These are phyloP conservation scores for Lactarius evosmus DNA, from an alignment of 768 basidiomycete genomes.

Conservation along the genomic window DNA sequence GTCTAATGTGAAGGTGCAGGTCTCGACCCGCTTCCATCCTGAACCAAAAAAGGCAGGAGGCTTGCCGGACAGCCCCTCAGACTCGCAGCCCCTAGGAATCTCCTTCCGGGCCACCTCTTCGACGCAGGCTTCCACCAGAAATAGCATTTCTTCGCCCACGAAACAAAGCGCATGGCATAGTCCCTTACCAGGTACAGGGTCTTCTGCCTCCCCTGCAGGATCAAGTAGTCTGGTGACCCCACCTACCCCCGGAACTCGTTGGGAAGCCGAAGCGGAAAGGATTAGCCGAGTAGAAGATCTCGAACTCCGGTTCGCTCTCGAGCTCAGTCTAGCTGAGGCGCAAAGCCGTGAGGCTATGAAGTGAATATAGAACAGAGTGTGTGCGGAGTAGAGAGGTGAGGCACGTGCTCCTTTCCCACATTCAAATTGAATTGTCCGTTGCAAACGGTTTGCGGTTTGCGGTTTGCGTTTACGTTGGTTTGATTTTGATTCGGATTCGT, in stretches of 20 bases:
- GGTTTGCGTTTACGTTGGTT: background rate
- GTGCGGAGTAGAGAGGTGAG: background rate
- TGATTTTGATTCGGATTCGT: background rate
- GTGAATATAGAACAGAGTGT: background rate
- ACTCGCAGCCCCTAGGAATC: conserved; percentile 29
- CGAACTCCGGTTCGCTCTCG: conserved; percentile 26
- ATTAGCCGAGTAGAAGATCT: conserved; percentile 23
- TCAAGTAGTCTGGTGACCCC: background rate
- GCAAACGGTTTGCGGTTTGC: too few relatives aligned
- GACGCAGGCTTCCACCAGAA: conserved; percentile 1
- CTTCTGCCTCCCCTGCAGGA: conserved; percentile 8
- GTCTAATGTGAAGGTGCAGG: conserved; percentile 53
- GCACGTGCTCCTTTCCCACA: conserved; percentile 8
- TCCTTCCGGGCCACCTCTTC: conserved; percentile 28
- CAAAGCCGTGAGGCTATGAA: conserved; percentile 17
- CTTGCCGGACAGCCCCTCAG: conserved; percentile 21
- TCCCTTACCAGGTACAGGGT: conserved; percentile 31
- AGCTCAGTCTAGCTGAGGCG: conserved; percentile 27
- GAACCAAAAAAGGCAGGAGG: conserved; percentile 57
- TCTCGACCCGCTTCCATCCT: conserved; percentile 44
- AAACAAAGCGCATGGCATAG: conserved; percentile 37
- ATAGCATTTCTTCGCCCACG: conserved; percentile 31
- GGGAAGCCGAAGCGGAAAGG: conserved; percentile 15
- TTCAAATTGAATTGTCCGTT: background rate
- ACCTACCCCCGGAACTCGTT: background rate